phyloP scores from a whole-genome alignment of 768 basidiomycete genomes.

The Erythrobasidium yunnanense region DNA sequence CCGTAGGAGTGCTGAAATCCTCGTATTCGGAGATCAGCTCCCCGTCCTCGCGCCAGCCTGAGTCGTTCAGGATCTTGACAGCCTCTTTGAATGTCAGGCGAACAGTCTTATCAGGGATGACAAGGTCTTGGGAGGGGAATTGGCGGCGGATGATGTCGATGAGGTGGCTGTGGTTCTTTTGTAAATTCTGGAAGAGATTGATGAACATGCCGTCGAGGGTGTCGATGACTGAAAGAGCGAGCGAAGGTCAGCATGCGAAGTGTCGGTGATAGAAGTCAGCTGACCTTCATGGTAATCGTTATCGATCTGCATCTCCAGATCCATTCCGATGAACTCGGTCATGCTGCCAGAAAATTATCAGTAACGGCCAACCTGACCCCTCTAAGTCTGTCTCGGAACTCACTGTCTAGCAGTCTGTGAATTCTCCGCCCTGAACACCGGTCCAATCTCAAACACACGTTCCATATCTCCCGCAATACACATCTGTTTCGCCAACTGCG shows the following conservation, averaged over 20 bases:
- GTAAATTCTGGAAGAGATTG: slow-evolving; percentile 70
- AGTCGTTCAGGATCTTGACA: slow-evolving; percentile 29
- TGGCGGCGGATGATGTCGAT: slow-evolving; percentile 69
- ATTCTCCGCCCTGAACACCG: slow-evolving; percentile 90
- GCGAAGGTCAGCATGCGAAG: not conserved
- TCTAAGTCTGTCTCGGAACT: slow-evolving; percentile 35
- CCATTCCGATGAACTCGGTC: slow-evolving; percentile 93
- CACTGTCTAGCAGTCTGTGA: slow-evolving; percentile 70
- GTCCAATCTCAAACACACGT: slow-evolving; percentile 87
- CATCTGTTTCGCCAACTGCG: slow-evolving; percentile 97
- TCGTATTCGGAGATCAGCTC: slow-evolving; percentile 56
- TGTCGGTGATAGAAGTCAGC: not conserved
- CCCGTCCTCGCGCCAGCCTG: slow-evolving; percentile 31
- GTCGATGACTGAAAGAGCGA: slow-evolving; percentile 55
- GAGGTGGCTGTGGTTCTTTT: slow-evolving; percentile 63
- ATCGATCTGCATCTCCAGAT: slow-evolving; percentile 96
- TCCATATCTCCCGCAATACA: slow-evolving; percentile 96
- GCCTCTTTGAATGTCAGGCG: slow-evolving; percentile 29
- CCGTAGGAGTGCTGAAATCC: slow-evolving; percentile 96
- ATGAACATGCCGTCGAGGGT: slow-evolving; percentile 73
- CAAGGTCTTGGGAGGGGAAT: slow-evolving; percentile 59
- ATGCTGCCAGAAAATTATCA: slow-evolving; percentile 39
- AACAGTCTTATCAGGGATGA: slow-evolving; percentile 32
- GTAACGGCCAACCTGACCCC: not conserved
- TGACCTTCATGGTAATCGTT: slow-evolving; percentile 83